Percentiles rank a stretch among this genome's conserved stretches.
Conservation (phyloP, 139 green algal species). For the Mychonastes homosphaera region DNA sequence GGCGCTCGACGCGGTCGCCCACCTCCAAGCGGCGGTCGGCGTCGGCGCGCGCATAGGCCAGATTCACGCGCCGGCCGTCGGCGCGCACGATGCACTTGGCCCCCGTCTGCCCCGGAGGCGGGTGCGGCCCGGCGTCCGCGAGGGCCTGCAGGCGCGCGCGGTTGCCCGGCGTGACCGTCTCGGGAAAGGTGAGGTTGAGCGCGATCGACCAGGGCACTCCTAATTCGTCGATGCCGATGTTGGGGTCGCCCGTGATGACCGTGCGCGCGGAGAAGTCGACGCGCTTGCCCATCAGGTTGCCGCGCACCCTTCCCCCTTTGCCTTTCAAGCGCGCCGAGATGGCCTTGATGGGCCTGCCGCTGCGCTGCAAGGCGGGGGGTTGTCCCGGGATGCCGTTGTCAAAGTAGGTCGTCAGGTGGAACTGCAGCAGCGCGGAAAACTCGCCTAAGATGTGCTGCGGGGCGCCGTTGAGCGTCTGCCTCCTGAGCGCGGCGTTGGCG, state of each 20-base stretch:
- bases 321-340: conserved; percentile 51
- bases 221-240: conserved; percentile 96
- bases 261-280: conserved; percentile 98
- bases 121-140: conserved; percentile 91
- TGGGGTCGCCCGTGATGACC: conserved; percentile 94
- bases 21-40: conserved; percentile 30
- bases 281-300: conserved; percentile 99
- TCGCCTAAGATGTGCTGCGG: conserved; percentile 81
- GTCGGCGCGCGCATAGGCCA: conserved; percentile 60
- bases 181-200: conserved; percentile 95
- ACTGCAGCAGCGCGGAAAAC: conserved; percentile 54
- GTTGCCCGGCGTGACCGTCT: conserved; percentile 85
- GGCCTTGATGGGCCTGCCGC: conserved; percentile 85
- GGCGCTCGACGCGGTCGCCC: conserved; percentile 73
- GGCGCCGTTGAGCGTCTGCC: conserved; percentile 75
- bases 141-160: conserved; percentile 64
- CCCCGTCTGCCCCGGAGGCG: conserved; percentile 86
- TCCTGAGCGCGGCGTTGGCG: conserved; percentile 75
- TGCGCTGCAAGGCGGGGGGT: conserved; percentile 47
- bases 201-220: conserved; percentile 95
- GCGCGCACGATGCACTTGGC: conserved; percentile 94
- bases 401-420: conserved; percentile 88
- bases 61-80: conserved; percentile 87
- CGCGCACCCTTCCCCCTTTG: conserved; percentile 87
- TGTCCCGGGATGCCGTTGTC: conserved; percentile 90